These are phyloP conservation scores for Gentiana straminea DNA, from an alignment of 257 asterid genomes.

Conservation along the genomic window DNA sequence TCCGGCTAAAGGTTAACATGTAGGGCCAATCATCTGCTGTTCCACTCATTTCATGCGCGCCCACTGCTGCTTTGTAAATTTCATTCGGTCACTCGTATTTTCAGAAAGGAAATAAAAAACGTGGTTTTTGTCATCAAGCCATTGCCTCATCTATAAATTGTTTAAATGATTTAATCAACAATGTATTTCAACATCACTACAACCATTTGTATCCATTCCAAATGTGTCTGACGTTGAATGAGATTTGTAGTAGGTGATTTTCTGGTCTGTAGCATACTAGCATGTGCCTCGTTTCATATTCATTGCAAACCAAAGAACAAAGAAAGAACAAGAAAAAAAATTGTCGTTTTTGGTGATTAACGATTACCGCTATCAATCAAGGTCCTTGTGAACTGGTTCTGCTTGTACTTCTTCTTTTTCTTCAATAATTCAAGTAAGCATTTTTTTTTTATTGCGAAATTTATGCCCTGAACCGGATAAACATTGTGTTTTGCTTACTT, in stretches of 20 bases:
- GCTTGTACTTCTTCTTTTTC: not conserved
- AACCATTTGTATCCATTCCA: too few species aligned
- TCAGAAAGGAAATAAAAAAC: too few species aligned
- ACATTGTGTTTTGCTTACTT: conserved; percentile 4
- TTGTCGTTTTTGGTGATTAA: not conserved
- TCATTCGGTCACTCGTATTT: too few species aligned
- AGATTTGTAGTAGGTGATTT: not conserved
- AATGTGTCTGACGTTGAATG: too few species aligned
- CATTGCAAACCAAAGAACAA: conserved; percentile 22
- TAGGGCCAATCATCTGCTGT: conserved; percentile 3
- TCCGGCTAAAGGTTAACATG: not conserved
- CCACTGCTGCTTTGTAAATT: too few species aligned
- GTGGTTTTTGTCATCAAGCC: too few species aligned
- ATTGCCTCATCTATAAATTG: too few species aligned
- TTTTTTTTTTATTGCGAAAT: not conserved
- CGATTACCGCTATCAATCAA: not conserved
- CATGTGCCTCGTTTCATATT: not conserved
- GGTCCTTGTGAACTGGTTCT: not conserved
- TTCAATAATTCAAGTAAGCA: not conserved
- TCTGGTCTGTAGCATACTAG: conserved; percentile 10
- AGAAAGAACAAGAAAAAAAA: too few species aligned
- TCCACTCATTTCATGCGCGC: conserved; percentile 2
- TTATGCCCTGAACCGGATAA: conserved; percentile 14
- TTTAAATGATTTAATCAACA: too few species aligned
- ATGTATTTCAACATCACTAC: too few species aligned